Percentiles rank a stretch among this genome's conserved stretches.
Conservation (phyloP, 208 protist species). For the Wallacemonas collosoma region DNA sequence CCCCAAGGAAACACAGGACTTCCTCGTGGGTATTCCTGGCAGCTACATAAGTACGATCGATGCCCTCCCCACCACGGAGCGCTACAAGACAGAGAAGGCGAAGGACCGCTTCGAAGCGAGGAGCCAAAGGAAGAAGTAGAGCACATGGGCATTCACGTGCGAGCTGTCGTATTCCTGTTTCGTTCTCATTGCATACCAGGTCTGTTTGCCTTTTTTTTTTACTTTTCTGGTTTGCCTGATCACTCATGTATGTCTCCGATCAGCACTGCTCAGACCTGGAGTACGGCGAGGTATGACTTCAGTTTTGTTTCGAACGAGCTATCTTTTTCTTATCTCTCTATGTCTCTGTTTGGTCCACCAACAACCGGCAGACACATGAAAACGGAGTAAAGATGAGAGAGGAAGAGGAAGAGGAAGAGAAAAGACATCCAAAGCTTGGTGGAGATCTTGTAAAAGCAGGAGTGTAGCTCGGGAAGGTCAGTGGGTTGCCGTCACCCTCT, state of each 20-base stretch:
- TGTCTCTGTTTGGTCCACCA: not conserved
- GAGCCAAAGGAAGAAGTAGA: conserved; percentile 27
- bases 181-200: not conserved
- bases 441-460: no score
- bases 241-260: not conserved
- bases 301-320: no score
- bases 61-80: conserved; percentile 52
- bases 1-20: conserved; percentile 69
- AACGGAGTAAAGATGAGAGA: no score
- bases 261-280: not conserved
- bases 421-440: no score
- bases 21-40: conserved; percentile 64
- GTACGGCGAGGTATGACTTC: no score
- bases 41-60: conserved; percentile 79
- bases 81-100: conserved; percentile 60
- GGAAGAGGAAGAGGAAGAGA: no score
- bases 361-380: no score
- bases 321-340: conserved; percentile 14
- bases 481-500: no score
- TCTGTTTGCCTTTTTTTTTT: not conserved
- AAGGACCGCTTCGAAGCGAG: conserved; percentile 39
- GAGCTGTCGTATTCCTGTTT: not conserved
- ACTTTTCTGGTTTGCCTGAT: not conserved
- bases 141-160: not conserved
- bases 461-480: no score